Evolutionary conservation across 805 yeast species (phyloP).

Genomic region (Metschnikowia chrysomelidarum): DNA sequence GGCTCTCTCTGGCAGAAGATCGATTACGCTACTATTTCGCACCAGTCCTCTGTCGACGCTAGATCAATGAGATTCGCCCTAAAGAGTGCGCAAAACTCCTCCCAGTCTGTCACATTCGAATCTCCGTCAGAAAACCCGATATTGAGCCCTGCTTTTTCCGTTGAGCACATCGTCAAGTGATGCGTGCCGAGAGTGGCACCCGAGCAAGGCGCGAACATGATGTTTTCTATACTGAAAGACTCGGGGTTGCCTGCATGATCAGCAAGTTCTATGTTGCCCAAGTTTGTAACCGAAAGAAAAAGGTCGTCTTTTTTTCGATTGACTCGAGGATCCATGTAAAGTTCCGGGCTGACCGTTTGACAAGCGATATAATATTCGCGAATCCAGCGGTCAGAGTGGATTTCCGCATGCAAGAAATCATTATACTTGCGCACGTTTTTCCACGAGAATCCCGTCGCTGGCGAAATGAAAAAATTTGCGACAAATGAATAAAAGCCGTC

Average conservation of each 20-base stretch:
- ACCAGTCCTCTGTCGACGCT: too few species aligned
- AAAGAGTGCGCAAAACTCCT: neutral
- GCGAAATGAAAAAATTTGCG: constrained; percentile 3
- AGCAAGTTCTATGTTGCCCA: constrained; percentile 5
- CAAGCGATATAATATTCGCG: constrained; percentile 4
- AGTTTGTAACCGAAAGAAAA: constrained; percentile 6
- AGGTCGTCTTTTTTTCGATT: constrained; percentile 1
- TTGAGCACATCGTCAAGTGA: constrained; percentile 4
- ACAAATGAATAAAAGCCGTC: constrained; percentile 7
- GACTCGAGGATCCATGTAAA: constrained; percentile 1
- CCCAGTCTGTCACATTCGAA: constrained; percentile 8
- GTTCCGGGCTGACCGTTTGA: constrained; percentile 5
- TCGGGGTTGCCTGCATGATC: constrained; percentile 5
- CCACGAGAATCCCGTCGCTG: constrained; percentile 5
- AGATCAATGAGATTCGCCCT: constrained; percentile 2
- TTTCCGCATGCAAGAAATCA: constrained; percentile 5
- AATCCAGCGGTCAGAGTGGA: constrained; percentile 3
- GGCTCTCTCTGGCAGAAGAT: too few species aligned
- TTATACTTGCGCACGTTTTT: constrained; percentile 5
- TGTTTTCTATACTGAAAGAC: constrained; percentile 5
- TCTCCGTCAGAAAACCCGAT: constrained; percentile 7
- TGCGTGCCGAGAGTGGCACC: constrained; percentile 9
- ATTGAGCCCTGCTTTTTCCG: constrained; percentile 9
- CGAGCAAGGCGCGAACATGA: constrained; percentile 3
- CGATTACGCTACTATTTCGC: too few species aligned